phyloP scores from a whole-genome alignment of 2,329 filamentous ascomycete genomes.

The Xylariaceae sp. region DNA sequence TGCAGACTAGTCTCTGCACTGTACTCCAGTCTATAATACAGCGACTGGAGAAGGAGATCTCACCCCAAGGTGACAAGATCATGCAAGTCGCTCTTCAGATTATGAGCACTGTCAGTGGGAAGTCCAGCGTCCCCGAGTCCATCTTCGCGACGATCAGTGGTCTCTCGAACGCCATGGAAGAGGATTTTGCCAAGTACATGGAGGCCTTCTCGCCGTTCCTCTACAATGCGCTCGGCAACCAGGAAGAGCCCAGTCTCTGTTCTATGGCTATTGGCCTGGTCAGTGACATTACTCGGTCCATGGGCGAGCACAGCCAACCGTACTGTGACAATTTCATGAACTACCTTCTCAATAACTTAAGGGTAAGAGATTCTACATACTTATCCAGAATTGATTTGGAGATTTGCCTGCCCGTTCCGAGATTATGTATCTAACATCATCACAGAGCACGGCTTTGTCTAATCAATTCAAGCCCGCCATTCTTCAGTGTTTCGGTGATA shows the following conservation, averaged over 20 bases:
- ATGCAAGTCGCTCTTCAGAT: slow-evolving; percentile 87
- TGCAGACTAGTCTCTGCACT: slow-evolving; percentile 92
- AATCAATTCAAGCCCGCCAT: slow-evolving; percentile 99
- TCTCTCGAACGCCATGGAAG: slow-evolving; percentile 86
- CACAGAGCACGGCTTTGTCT: slow-evolving; percentile 73
- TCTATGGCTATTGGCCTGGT: slow-evolving; percentile 97
- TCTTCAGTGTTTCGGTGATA: slow-evolving; percentile 95
- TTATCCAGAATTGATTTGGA: slow-evolving; percentile 35
- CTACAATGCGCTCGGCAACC: slow-evolving; percentile 90
- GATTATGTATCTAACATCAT: slow-evolving; percentile 26
- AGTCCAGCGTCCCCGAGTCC: slow-evolving; percentile 91
- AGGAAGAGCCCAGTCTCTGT: slow-evolving; percentile 90
- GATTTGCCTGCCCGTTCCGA: slow-evolving; percentile 1
- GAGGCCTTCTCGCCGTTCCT: slow-evolving; percentile 88
- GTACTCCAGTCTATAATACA: slow-evolving; percentile 89
- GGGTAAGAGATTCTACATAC: no score
- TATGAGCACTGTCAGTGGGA: slow-evolving; percentile 69
- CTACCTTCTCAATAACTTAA: slow-evolving; percentile 85
- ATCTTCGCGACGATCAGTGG: slow-evolving; percentile 89
- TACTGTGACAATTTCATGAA: slow-evolving; percentile 99
- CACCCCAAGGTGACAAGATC: slow-evolving; percentile 85
- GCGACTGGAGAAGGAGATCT: slow-evolving; percentile 85
- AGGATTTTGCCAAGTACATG: slow-evolving; percentile 97
- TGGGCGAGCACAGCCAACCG: slow-evolving; percentile 86
- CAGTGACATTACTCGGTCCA: slow-evolving; percentile 89